Percentiles rank a stretch among this genome's conserved stretches.
Conservation (phyloP, 108 stramenopile species). For the Conticribra guillardii region DNA sequence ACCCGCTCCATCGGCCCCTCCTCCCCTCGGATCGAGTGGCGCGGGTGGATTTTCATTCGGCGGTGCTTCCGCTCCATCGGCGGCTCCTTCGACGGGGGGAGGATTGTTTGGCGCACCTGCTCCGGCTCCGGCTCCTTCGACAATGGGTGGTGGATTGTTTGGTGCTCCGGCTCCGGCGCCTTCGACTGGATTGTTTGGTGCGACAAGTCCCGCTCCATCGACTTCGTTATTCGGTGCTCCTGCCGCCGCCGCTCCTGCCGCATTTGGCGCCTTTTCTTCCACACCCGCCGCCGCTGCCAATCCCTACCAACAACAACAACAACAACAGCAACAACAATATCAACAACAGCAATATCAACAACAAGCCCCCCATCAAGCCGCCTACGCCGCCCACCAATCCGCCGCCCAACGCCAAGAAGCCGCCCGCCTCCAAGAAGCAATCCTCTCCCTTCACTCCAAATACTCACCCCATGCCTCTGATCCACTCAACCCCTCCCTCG, state of each 20-base stretch:
- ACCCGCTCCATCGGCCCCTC: not conserved
- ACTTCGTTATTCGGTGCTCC: too few relatives aligned
- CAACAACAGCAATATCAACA: too few relatives aligned
- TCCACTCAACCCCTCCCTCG: constrained; percentile 22
- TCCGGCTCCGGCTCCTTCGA: not conserved
- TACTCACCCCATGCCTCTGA: constrained; percentile 50
- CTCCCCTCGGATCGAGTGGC: not conserved
- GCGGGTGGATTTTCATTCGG: too few relatives aligned
- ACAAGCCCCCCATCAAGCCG: constrained; percentile 81
- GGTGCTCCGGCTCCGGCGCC: not conserved
- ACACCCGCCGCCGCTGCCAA: too few relatives aligned
- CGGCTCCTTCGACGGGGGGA: not conserved
- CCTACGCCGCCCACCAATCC: constrained; percentile 72
- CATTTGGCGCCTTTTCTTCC: not conserved
- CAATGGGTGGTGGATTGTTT: not conserved
- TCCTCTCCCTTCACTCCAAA: constrained; percentile 56
- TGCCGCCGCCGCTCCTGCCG: too few relatives aligned
- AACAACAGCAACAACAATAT: too few relatives aligned
- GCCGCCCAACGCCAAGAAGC: constrained; percentile 74
- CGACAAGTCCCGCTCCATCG: too few relatives aligned
- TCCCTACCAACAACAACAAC: too few relatives aligned
- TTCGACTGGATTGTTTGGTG: not conserved
- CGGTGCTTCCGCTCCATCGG: not conserved
- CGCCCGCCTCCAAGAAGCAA: constrained; percentile 57
- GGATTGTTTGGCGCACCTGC: not conserved